Conservation (phyloP, 2,329 filamentous ascomycete species). For the Lomentospora prolificans region DNA sequence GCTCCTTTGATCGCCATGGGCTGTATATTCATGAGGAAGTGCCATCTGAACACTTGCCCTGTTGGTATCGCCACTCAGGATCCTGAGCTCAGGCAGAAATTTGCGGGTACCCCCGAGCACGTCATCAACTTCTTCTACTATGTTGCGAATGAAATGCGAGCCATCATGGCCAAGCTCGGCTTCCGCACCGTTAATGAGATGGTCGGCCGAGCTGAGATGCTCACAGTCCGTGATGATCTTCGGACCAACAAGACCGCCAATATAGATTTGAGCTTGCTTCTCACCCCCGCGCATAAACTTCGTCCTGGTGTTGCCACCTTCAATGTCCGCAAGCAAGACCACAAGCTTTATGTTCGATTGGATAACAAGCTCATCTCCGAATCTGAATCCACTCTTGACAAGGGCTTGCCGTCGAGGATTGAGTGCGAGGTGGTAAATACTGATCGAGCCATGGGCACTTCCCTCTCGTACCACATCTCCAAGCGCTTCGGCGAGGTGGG, state of each 20-base stretch:
- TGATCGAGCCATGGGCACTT: constrained; percentile 86
- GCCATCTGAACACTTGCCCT: constrained; percentile 66
- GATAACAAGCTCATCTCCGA: constrained; percentile 97
- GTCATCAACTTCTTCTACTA: constrained; percentile 99
- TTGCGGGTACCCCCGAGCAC: constrained; percentile 84
- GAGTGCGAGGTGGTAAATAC: constrained; percentile 97
- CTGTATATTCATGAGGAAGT: constrained; percentile 89
- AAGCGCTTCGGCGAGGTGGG: constrained; percentile 85
- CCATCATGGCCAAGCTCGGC: constrained; percentile 93
- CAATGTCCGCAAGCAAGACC: constrained; percentile 96
- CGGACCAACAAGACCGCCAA: constrained; percentile 83
- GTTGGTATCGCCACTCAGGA: constrained; percentile 95
- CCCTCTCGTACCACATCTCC: constrained; percentile 90
- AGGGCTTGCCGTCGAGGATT: constrained; percentile 83
- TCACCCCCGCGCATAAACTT: constrained; percentile 92
- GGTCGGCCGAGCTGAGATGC: constrained; percentile 82
- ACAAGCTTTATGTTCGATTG: constrained; percentile 81
- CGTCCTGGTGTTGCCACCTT: constrained; percentile 91
- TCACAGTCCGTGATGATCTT: constrained; percentile 81
- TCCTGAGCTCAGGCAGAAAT: constrained; percentile 88
- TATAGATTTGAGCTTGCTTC: constrained; percentile 83
- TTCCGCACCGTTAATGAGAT: constrained; percentile 96
- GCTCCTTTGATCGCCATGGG: constrained; percentile 94
- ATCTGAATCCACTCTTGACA: constrained; percentile 87
- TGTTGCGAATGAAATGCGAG: constrained; percentile 86